These are phyloP conservation scores for Scheffersomyces cryptocercus DNA, from an alignment of 1,139 yeast genomes.

Conservation along the genomic window DNA sequence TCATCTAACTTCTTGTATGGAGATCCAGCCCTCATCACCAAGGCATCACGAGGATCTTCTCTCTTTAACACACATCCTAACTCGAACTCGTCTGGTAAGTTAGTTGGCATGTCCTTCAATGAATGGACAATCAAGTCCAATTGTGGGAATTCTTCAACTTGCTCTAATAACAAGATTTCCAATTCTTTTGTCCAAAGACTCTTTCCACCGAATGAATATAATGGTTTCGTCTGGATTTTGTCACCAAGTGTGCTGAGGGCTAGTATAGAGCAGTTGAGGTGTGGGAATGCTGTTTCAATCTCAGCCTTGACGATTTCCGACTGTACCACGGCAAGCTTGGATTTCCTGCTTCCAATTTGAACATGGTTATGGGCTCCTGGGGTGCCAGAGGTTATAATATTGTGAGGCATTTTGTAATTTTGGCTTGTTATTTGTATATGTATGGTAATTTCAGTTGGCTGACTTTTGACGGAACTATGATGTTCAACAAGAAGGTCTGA, in stretches of 20 bases:
- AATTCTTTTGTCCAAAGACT: conserved; percentile 95
- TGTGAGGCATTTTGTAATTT: conserved; percentile 12
- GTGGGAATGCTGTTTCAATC: conserved; percentile 63
- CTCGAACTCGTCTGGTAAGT: conserved; percentile 85
- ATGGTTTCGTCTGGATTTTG: conserved; percentile 78
- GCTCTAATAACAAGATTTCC: conserved; percentile 69
- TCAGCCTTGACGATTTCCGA: conserved; percentile 68
- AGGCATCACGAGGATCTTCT: conserved; percentile 90
- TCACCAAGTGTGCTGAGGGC: conserved; percentile 90
- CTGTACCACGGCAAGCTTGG: conserved; percentile 84
- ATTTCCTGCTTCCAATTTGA: conserved; percentile 85
- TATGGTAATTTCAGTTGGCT: too few relatives aligned
- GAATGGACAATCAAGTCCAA: conserved; percentile 92
- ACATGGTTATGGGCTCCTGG: conserved; percentile 25
- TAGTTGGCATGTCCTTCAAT: conserved; percentile 92
- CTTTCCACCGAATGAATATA: conserved; percentile 94
- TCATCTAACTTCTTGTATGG: conserved; percentile 65
- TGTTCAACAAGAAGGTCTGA: too few relatives aligned
- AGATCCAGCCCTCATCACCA: conserved; percentile 74
- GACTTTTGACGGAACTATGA: too few relatives aligned
- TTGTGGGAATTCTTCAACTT: conserved; percentile 62
- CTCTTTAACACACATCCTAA: conserved; percentile 85
- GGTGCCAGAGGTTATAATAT: conserved; percentile 6
- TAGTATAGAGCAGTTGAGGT: conserved; percentile 61
- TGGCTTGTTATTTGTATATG: too few relatives aligned